Base-by-base conservation (phyloP, 2,329 filamentous ascomycete genomes). In the Phyllosticta ampelicida region DNA sequence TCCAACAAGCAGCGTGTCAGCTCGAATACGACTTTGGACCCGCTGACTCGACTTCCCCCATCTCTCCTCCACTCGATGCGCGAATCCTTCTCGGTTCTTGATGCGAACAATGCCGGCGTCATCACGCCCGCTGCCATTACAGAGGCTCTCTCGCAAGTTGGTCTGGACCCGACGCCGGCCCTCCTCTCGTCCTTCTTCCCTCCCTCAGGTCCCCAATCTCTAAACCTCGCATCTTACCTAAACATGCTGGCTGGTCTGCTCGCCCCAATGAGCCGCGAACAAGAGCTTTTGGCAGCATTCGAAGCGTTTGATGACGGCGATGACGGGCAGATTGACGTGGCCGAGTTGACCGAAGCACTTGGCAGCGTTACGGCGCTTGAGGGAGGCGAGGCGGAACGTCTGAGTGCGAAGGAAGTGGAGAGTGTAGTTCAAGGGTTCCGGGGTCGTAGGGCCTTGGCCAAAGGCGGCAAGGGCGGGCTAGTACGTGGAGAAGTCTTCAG, bases 261-360 rank as follows among this genome's bases (percentile, higher is more conserved):
- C 2, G 82, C 84, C 1, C 81, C 85, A 0, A 77, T 97, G 18
- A 95, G 89, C 0, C 85, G 88, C 0, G 82, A 84, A 20, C 80
- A 84, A 16, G 94, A 99, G 69, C 80, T 99, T 9, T 77, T 90
- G 19, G 92, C 90, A 1, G 94, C 94, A 0, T 92, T 99, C 64
- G 90, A 90, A 1, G 94, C 94, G 0, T 97, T 97, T 69, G 94
- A 99, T 68, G 89, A 95, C 62, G 90, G 95, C 62, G 94, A 99
- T 70, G 94, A 88, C 66, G 94, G 94, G 2, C 90, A 96, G 72
- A 84, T 97, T 48, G 90, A 97, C 68, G 75, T 95, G 19, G 80
- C 76, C 0, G 90, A 96, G 71, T 74, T 99, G 62, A 84, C 87
- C 51, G 89, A 94, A 64, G 90, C 92, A 0, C 72, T 99, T 51